Base-by-base conservation (phyloP, 2,329 filamentous ascomycete species). In the Neofusicoccum parvum region DNA sequence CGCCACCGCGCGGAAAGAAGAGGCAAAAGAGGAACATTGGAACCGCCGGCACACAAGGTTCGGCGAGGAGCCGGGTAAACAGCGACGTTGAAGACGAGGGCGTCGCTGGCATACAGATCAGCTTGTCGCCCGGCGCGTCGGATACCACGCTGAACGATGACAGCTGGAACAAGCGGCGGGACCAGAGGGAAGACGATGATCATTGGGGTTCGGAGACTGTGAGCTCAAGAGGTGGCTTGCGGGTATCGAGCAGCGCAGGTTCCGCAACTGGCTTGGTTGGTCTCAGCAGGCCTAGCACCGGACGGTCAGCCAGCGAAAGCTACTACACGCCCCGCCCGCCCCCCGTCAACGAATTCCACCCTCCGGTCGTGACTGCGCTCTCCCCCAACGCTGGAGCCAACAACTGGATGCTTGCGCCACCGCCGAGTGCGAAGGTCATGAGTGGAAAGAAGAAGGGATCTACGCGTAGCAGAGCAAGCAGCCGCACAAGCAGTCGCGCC, bases 381-480 rank as follows among this genome's bases (percentile, higher is more conserved):
- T 90, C 89, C 14, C 85, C 83, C 43, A 88, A 86, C 74, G 87
- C 82, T 73, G 87, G 88, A 64, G 92, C 91, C 67, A 90, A 91
- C 64, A 86, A 85, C 73, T 97, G 94, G 94, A 97, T 97, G 93
- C 82, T 96, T 60, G 92, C 96, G 73, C 94, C 94, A 2, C 92
- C 93, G 1, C 94, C 94, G n/a, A 87, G 90, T 39, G 92, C 94
- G 65, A 93, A 90, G 75, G 84, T 97, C 67, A 97, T 97, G 94
- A 91, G 90, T 69, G 94, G 93, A 69, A 95, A 94, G 75, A 87
- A 91, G 41, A 87, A 87, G 36, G 70, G 69, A 3, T 51, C 51
- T 6, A 87, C 84, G 71, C 81, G 88, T 63, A 89, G 86, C 69
- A 81, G 82, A 41, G 91, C 87, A 72, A 70, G 67, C n/a, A 79